These are phyloP conservation scores for Emergomyces orientalis DNA, from an alignment of 2,329 filamentous ascomycete species.

Conservation along the genomic window DNA sequence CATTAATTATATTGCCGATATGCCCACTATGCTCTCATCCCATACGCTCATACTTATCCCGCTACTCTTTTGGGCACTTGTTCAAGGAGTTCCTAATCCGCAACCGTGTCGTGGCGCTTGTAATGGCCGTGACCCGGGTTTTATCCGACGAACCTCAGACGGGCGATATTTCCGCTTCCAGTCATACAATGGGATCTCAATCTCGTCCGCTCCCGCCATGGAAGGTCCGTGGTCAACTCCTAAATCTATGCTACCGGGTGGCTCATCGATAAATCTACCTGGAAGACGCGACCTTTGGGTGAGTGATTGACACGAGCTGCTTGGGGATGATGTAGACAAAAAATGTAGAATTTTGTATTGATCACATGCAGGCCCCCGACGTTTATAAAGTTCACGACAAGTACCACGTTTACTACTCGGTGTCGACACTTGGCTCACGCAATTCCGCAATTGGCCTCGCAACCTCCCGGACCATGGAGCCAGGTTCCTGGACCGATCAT, in stretches of 20 bases:
- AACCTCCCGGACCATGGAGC: conserved; percentile 34
- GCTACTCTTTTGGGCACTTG: neutral
- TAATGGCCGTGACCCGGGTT: conserved; percentile 6
- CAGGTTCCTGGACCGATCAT: conserved; percentile 30
- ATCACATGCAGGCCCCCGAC: conserved; percentile 8
- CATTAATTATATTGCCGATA: neutral
- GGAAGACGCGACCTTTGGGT: conserved; percentile 5
- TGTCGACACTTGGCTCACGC: conserved; percentile 52
- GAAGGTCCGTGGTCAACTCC: conserved; percentile 3
- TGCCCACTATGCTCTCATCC: neutral
- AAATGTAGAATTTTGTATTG: neutral
- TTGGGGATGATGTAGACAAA: neutral
- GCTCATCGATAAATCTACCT: neutral
- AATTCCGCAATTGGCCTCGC: conserved; percentile 54
- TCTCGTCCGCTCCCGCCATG: conserved; percentile 6
- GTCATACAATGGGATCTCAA: conserved; percentile 6
- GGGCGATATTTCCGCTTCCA: conserved; percentile 6
- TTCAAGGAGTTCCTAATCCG: conserved; percentile 2
- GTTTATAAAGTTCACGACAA: conserved; percentile 27
- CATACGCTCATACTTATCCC: neutral
- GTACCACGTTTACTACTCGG: conserved; percentile 59
- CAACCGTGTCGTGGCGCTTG: neutral
- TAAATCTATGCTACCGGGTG: conserved; percentile 2
- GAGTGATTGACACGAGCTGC: neutral
- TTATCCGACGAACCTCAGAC: conserved; percentile 2